These are phyloP conservation scores for Phytophthora fragariae DNA, from an alignment of 352 stramenopile genomes.

Conservation along the genomic window DNA sequence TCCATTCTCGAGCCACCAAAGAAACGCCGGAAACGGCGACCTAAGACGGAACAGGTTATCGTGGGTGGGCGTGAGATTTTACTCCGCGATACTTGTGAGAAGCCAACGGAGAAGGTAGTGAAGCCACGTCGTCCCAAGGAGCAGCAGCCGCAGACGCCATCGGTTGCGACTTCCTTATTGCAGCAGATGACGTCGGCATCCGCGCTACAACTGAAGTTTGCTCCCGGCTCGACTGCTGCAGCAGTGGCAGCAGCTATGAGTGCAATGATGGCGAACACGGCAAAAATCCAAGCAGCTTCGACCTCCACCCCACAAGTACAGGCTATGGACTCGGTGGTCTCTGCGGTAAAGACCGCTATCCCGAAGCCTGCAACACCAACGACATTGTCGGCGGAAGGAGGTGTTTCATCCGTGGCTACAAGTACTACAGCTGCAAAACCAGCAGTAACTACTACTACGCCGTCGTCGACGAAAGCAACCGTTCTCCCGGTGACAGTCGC, in stretches of 20 bases:
- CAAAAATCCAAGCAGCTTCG: conserved; percentile 26
- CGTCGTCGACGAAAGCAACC: not conserved
- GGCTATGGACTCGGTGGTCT: not conserved
- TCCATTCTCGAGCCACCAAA: conserved; percentile 18
- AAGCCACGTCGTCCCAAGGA: conserved; percentile 52
- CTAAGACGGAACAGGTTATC: conserved; percentile 63
- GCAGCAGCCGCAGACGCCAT: conserved; percentile 15
- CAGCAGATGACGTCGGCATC: conserved; percentile 31
- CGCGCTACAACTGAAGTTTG: conserved; percentile 36
- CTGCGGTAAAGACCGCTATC: not conserved
- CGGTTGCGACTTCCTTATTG: not conserved
- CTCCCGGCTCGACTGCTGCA: conserved; percentile 32
- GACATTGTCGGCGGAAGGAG: not conserved
- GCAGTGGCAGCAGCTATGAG: conserved; percentile 37
- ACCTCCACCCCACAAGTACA: conserved; percentile 3
- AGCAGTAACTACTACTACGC: not conserved
- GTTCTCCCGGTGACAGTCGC: not conserved
- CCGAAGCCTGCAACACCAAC: not conserved
- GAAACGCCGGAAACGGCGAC: conserved; percentile 46
- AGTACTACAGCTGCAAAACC: conserved; percentile 4
- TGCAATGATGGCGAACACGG: conserved; percentile 39
- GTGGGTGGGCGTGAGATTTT: conserved; percentile 52
- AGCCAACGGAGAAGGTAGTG: conserved; percentile 60
- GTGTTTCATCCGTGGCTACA: not conserved
- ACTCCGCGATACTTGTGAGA: conserved; percentile 70